Evolutionary conservation across 768 basidiomycete species (phyloP), one percentile per base, ranked within the genome.

Genomic region (Podaxis sp.): DNA sequence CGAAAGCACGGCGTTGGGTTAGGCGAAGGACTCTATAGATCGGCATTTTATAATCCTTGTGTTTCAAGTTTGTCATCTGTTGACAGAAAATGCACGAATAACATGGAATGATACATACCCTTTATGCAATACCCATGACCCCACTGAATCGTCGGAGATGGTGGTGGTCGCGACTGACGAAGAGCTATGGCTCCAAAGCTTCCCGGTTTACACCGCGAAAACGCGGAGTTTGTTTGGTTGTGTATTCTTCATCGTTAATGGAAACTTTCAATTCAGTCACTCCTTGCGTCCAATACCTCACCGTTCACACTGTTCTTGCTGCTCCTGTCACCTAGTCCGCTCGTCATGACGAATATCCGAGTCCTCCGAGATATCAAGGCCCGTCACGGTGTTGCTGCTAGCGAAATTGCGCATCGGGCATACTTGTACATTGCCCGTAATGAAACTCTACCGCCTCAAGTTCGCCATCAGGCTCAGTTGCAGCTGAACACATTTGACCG

Each of bases 361-460:
- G 80, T 93, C 55, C 72, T 91, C 51, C 85, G 91, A 70, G 91
- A 93, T 72, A 83, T 91, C 57, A 90, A 90, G 67, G 89, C 88
- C 23, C 88, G 91, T 54, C 70, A 82, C 18, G 85, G 86, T 61
- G 89, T 93, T 61, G 76, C 77, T 61, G 82, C 82, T 48, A 87
- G 88, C 70, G 96, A 98, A 72, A 79, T 96, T 50, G 78, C 87
- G 28, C 87, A 95, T 18, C 82, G 93, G 48, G 95, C 96, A 0
- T 95, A 96, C 73, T 86, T 98, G 53, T 94, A 87, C 74, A 90
- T 98, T 65, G 94, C 95, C 23, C 85, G 96, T 62, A 98, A 98
- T 75, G 87, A 91, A 70, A 84, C 88, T 1, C 76, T 98, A n/a
- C 88, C 94, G 14, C 80, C 92, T 2, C 88, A 91, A 70, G 83